These are phyloP conservation scores for Populus euphratica DNA, from an alignment of 345 rosid species.

Conservation along the genomic window DNA sequence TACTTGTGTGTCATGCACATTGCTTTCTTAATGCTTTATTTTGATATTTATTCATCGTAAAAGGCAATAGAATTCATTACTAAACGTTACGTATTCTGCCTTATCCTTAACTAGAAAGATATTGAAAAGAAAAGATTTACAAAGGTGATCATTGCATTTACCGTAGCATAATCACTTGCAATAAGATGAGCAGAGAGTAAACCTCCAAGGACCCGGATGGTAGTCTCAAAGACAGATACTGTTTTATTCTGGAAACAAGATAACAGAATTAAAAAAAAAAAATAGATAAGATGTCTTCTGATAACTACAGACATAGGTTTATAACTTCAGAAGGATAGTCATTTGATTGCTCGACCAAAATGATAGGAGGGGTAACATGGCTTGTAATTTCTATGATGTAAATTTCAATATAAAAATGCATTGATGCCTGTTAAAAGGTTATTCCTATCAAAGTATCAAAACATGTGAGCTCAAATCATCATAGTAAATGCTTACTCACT, in stretches of 20 bases:
- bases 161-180: slow-evolving; percentile 97
- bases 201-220: slow-evolving; percentile 92
- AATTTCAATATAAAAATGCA: too few species aligned
- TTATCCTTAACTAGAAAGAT: too few species aligned
- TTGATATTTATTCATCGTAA: too few species aligned
- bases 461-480: slow-evolving; percentile 5
- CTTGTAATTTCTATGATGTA: too few species aligned
- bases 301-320: too few species aligned
- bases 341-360: background rate
- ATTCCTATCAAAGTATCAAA: background rate
- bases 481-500: slow-evolving; percentile 62
- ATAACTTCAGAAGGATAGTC: background rate
- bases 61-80: too few species aligned
- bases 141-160: slow-evolving; percentile 19
- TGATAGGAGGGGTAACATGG: background rate
- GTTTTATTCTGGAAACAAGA: slow-evolving; percentile 77
- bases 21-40: too few species aligned
- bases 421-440: too few species aligned
- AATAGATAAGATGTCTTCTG: background rate
- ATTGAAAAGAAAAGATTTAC: background rate
- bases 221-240: slow-evolving; percentile 88
- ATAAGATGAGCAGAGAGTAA: slow-evolving; percentile 96
- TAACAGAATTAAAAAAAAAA: slow-evolving; percentile 1
- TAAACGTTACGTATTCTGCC: too few species aligned
- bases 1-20: too few species aligned